Evolutionary conservation across 352 stramenopile genomes (phyloP), one percentile per base, ranked within the genome.

Genomic region (Phytophthora fragariae): DNA sequence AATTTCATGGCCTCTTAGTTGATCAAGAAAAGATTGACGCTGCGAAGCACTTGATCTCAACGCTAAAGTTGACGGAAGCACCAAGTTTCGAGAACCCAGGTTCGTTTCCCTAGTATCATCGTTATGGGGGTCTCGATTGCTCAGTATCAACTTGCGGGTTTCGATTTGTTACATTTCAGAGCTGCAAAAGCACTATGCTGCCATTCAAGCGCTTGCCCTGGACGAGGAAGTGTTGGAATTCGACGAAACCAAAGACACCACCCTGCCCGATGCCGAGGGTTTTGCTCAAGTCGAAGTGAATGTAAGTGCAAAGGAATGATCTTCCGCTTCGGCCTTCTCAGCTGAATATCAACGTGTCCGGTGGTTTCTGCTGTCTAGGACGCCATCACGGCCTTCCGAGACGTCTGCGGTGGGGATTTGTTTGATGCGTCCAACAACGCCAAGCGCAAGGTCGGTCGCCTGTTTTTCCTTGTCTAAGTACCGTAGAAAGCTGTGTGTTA

Each of bases 121-220:
- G 44, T 12, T 50, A 17, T n/a, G 17, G 39, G 39, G 12, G 39
- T 46, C 7, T 24, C 8, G 35, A 44, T 5, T 14, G 35, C 35
- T 44, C 9, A 44, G 8, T 24, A 24, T 21, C 39, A 46, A 21
- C 5, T 50, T 12, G 21, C 10, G 17, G 44, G 0, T 50, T 50
- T 50, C 17, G 15, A 11, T 50, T 8, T n/a, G 17, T 11, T 24
- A 52, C 39, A 9, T 68, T 39, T 60, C 24, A 95, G 89, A 95
- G 59, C 76, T 96, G 29, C 89, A 96, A 72, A 96, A 96, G 56
- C 89, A 96, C 63, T 96, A 95, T 57, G 81, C 89, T 35, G 90
- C 76, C 15, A 83, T 95, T 19, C 89, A 96, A 70, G 89, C 88
- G 27, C 81, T 96, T 44, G 89, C 89, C 0, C 68, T 96, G 2